Conservation (phyloP, 2,329 filamentous ascomycete species). For the Curvularia spicifera region DNA sequence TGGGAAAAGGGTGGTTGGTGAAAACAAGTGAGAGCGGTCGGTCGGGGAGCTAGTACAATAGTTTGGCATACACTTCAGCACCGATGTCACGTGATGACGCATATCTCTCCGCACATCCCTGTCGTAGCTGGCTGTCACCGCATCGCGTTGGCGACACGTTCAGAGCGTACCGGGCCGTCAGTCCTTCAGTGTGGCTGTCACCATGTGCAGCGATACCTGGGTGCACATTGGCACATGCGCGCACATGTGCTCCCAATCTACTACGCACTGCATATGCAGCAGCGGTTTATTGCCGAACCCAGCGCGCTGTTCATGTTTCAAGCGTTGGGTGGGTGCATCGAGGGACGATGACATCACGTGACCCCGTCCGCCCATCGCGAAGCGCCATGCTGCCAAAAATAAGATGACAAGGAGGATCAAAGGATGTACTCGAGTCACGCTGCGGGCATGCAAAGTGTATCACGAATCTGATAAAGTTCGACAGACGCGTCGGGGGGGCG, state of each 20-base stretch:
- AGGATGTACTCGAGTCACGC: constrained; percentile 8
- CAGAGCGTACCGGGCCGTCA: too few relatives aligned
- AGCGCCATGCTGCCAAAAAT: not conserved
- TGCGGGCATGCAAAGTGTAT: constrained; percentile 10
- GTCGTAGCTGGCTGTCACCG: constrained; percentile 7
- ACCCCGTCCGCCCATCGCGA: not conserved
- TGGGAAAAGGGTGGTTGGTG: constrained; percentile 33
- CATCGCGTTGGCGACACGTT: too few relatives aligned
- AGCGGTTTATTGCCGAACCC: not conserved
- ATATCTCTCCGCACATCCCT: constrained; percentile 23
- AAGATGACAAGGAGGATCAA: constrained; percentile 5
- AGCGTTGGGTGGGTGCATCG: not conserved
- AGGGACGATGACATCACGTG: not conserved
- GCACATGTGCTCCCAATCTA: not conserved
- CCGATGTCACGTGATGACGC: constrained; percentile 22
- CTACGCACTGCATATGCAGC: too few relatives aligned
- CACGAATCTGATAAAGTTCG: constrained; percentile 5
- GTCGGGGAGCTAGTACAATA: constrained; percentile 15
- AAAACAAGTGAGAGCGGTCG: constrained; percentile 22
- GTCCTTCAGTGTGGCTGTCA: not conserved
- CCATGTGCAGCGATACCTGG: not conserved
- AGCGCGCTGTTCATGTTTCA: not conserved
- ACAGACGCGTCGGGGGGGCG: not conserved
- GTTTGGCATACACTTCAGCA: constrained; percentile 14
- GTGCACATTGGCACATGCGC: not conserved